Evolutionary conservation across 169 alveolate genomes (phyloP).

Genomic region (Cryptosporidium felis): DNA sequence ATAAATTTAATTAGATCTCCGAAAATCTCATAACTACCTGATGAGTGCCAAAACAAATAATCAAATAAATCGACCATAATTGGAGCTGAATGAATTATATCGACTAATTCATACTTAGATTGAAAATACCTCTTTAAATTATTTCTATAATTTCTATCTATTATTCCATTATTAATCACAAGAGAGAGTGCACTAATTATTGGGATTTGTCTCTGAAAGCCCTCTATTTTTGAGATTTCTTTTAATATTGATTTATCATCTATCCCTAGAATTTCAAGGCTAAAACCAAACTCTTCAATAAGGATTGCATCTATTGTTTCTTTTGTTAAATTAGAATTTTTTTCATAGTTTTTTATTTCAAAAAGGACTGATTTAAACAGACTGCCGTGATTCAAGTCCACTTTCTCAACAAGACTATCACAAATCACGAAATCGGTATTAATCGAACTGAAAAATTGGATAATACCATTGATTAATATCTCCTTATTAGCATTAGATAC

Average conservation of each 20-base stretch:
- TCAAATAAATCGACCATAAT: constrained; percentile 27
- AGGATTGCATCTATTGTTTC: not conserved
- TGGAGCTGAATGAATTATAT: constrained; percentile 35
- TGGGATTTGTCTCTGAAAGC: not conserved
- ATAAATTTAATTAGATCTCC: constrained; percentile 35
- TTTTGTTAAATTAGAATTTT: not conserved
- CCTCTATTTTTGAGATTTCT: not conserved
- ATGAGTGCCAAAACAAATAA: constrained; percentile 47
- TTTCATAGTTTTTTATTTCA: too few species aligned
- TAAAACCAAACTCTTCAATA: constrained; percentile 36
- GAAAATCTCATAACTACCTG: not conserved
- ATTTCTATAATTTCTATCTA: too few species aligned
- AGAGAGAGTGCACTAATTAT: not conserved
- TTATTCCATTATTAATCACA: too few species aligned
- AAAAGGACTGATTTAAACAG: too few species aligned
- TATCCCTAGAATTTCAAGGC: constrained; percentile 4
- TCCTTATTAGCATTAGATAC: not conserved
- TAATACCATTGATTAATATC: not conserved
- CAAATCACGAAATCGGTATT: not conserved
- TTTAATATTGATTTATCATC: not conserved
- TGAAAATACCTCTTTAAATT: not conserved
- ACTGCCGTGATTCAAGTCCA: too few species aligned
- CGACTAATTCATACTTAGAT: not conserved
- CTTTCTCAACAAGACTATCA: too few species aligned
- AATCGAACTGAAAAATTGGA: not conserved